phyloP scores from a whole-genome alignment of 177 flowering plant species.

The Telopea speciosissima region DNA sequence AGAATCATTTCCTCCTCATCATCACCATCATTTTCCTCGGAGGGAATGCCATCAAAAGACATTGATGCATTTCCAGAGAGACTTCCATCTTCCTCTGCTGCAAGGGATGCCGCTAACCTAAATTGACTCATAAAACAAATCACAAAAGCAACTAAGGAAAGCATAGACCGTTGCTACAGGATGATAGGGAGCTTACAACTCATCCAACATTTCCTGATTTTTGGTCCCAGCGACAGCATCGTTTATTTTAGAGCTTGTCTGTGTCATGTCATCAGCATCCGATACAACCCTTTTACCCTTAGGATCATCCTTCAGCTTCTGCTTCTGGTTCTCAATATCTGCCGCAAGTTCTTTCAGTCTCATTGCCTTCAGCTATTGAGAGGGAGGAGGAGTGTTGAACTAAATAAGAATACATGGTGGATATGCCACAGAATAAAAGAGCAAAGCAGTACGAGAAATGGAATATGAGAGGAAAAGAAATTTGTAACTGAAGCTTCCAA shows the following conservation, averaged over 20 bases:
- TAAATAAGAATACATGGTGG: no score
- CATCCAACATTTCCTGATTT: slow-evolving; percentile 54
- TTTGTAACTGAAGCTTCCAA: background rate
- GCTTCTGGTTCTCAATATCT: slow-evolving; percentile 45
- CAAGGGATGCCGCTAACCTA: slow-evolving; percentile 91
- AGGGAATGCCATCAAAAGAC: slow-evolving; percentile 26
- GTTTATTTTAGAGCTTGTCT: slow-evolving; percentile 12
- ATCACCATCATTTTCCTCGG: slow-evolving; percentile 45
- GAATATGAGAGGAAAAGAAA: background rate
- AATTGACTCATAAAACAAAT: slow-evolving; percentile 17
- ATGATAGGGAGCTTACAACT: slow-evolving; percentile 38
- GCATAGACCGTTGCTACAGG: background rate
- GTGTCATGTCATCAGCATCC: slow-evolving; percentile 17
- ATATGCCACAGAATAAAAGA: no score
- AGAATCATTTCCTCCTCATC: slow-evolving; percentile 57
- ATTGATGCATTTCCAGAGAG: slow-evolving; percentile 31
- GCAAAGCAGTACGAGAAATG: background rate
- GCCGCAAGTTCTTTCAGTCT: slow-evolving; percentile 61
- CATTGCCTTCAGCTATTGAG: slow-evolving; percentile 57
- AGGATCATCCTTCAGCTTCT: slow-evolving; percentile 22
- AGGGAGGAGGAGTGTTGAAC: background rate
- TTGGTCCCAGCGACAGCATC: slow-evolving; percentile 10
- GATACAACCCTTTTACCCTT: slow-evolving; percentile 51
- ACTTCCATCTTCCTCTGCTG: slow-evolving; percentile 51
- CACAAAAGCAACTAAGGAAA: background rate